Evolutionary conservation across 495 filamentous ascomycete species (phyloP), one percentile per base, ranked within the genome.

Genomic region (Hypoxylon cercidicola): DNA sequence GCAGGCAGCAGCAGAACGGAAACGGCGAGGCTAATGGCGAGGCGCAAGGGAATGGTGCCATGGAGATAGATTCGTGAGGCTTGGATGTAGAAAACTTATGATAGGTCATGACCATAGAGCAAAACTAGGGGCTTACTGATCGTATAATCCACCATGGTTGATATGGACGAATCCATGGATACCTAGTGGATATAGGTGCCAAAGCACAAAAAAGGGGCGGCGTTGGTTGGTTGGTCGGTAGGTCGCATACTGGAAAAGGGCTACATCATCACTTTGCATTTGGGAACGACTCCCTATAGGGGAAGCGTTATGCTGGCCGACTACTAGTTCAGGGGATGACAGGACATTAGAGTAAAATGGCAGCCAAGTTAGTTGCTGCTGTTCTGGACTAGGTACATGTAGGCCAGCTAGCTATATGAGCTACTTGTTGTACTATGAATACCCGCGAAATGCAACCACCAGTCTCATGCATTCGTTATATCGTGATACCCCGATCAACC

Each of bases 1-100:
- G 35, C 12, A 21, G 12, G 16, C n/a, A 19, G 12, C 40, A 41
- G 51, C 48, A 18, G 47, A 55, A 35, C 12, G n/a, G 41, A 2
- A 50, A 44, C 37, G 44, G 21, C 5, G 45, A 28, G 32, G 6
- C n/a, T 28, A 55, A 62, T n/a, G 56, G 55, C 7, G 66, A 66
- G 15, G 66, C 68, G 11, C 64, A 69, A 23, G 53, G 53, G 12
- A 56, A 60, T 44, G 37, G 73, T 64, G 12, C 64, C 13, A 82
- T 81, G 79, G 73, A 71, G 12, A 66, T 82, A 34, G 77, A 80
- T 56, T 67, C 68, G 18, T 77, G 37, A 58, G 15, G 16, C 15
- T 5, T 28, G 25, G 25, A 28, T 28, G 7, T 28, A 28, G 7
- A 28, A 28, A 7, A 7, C 25, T 28, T 3, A 28, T 28, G 7